Evolutionary conservation across 345 rosid genomes (phyloP), one percentile per base, ranked within the genome.

Genomic region (Jatropha curcas): DNA sequence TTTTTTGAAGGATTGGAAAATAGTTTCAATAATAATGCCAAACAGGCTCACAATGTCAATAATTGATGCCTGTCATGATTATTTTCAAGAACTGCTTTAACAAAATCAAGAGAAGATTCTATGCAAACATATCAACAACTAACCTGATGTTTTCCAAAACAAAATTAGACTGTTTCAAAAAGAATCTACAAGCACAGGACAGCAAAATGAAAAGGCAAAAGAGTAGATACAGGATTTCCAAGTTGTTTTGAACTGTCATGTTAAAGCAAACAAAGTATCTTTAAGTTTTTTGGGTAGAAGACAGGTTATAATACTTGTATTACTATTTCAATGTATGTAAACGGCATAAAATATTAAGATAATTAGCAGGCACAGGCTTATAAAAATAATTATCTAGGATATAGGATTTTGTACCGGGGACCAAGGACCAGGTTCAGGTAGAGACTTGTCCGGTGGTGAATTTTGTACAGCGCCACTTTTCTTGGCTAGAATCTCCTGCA

Each of bases 381-480:
- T 33, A 10, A 24, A 53, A 46, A 27, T 1, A 7, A 25, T 27
- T 20, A 4, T 61, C 51, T 24, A 37, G 60, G 12, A 51, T 48
- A 8, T 43, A 79, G 51, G 68, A n/a, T n/a, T 62, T 14, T 78
- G 65, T 88, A 92, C 97, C 89, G 96, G 99, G 66, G 98, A 95
- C 97, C 96, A 95, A 22, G 97, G 98, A 85, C 97, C 77, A 28
- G 90, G 97, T 74, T 87, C 97, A 63, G 88, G 90, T 64, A 67
- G 46, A 79, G 88, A 46, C 82, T 88, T 89, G 71, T 91, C 96
- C 14, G 85, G 83, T 30, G 99, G 98, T 77, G 98, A 95, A 76
- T 92, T 81, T 77, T 88, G 96, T 43, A 92, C 99, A 1, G 91
- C 91, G 48, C 98, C 99, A 27, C 92, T 73, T 85, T 95, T 91